Base-by-base conservation (phyloP, 148 eudicot species). In the Cornus florida region DNA sequence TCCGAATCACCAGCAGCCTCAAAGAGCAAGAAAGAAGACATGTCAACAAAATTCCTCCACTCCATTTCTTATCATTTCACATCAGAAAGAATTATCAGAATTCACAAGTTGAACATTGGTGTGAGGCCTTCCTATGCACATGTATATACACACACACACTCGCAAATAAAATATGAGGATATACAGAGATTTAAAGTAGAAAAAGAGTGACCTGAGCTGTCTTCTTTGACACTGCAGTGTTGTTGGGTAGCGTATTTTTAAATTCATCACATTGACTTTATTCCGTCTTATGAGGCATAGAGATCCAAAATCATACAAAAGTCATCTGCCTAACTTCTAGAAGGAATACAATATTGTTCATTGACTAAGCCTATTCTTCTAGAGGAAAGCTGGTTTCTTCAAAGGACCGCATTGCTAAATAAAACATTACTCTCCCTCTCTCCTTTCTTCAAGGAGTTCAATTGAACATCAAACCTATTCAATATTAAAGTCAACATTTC, bases 1-100 rank as follows among this genome's bases (percentile, higher is more conserved):
- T 93, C 97, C 0, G 97, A 93, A 76, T 93, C 97, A 17, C 89
- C 97, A 11, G 81, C 83, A 17, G 90, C 88, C 81, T 93, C 97
- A 64, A 87, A 78, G 1, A 88, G 76, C 75, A 91, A 77, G 84
- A 81, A 91, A 62, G 82, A 75, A 41, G 92, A 85, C 3, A 89
- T 72, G 79, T 93, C 92, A 62, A 86, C 75, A 10, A 77, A 17
- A 39, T 57, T 75, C 59, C 57, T 86, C 60, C 68, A 82, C 56
- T 68, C 78, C 78, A 81, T 78, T 72, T 70, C 70, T 0, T 71
- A 32, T 41, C 32, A 60, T 35, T n/a, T 67, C 59, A 53, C 59
- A 9, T 43, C 6, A 43, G 59, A 53, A 17, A 53, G 17, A 12
- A 16, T 3, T 5, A 10, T 33, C 13, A 74, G 3, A 1, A 67